A percentile compares a stretch with the other conserved stretches of the same genome.
These are phyloP conservation scores for Corynespora cassiicola DNA, from an alignment of 2,329 filamentous ascomycete species.

Conservation along the genomic window DNA sequence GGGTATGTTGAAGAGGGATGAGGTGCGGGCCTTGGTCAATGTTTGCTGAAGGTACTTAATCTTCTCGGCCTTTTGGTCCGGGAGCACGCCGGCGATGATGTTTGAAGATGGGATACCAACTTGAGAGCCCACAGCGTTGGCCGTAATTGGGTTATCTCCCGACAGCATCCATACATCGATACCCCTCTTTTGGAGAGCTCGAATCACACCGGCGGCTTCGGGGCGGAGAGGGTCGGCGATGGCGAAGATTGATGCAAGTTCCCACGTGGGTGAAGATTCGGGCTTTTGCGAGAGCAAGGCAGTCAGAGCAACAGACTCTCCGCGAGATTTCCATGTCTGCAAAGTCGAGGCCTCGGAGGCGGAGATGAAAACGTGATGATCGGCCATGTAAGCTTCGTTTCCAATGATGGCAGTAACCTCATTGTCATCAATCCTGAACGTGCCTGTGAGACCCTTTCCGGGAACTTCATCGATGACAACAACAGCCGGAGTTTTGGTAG, in stretches of 20 bases:
- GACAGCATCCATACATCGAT: slow-evolving; percentile 91
- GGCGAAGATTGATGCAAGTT: slow-evolving; percentile 71
- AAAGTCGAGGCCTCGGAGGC: slow-evolving; percentile 25
- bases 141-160: slow-evolving; percentile 87
- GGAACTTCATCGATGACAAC: slow-evolving; percentile 68
- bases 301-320: slow-evolving; percentile 50
- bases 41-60: slow-evolving; percentile 59
- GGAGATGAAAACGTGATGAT: slow-evolving; percentile 40
- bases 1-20: slow-evolving; percentile 25
- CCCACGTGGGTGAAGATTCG: slow-evolving; percentile 27
- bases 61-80: slow-evolving; percentile 79
- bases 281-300: slow-evolving; percentile 24
- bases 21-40: slow-evolving; percentile 27
- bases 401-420: slow-evolving; percentile 65
- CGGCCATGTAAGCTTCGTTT: slow-evolving; percentile 72
- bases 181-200: slow-evolving; percentile 67
- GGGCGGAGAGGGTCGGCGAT: slow-evolving; percentile 82
- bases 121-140: slow-evolving; percentile 75
- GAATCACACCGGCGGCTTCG: slow-evolving; percentile 71
- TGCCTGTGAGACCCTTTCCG: slow-evolving; percentile 73
- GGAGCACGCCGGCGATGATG: slow-evolving; percentile 86
- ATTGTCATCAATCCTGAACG: slow-evolving; percentile 47
- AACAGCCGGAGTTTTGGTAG: slow-evolving; percentile 20
- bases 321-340: slow-evolving; percentile 48
- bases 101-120: slow-evolving; percentile 76